Percentiles rank a stretch among this genome's conserved stretches.
These are phyloP conservation scores for Suillus variegatus DNA, from an alignment of 768 basidiomycete species.

Conservation along the genomic window DNA sequence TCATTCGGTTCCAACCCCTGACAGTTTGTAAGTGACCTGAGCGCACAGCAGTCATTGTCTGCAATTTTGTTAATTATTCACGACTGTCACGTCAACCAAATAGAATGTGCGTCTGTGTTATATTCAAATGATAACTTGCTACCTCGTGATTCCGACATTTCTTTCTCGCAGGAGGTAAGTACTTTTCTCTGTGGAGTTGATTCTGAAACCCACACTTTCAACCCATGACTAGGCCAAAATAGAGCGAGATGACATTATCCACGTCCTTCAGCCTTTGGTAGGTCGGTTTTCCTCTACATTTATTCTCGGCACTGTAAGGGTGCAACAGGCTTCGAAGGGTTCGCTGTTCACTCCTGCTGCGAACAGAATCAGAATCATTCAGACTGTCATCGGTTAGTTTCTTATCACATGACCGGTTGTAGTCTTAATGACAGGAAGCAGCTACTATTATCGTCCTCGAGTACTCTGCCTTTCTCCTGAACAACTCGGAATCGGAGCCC, in stretches of 20 bases:
- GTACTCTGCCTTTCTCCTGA: no score
- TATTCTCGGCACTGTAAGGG: neutral
- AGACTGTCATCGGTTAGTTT: neutral
- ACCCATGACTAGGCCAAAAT: neutral
- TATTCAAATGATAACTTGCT: no score
- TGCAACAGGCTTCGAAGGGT: neutral
- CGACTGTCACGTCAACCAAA: neutral
- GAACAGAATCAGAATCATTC: no score
- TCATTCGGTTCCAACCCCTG: neutral
- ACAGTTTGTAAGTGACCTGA: neutral
- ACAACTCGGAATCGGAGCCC: fast-evolving
- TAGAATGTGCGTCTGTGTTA: neutral
- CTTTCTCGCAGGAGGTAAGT: neutral
- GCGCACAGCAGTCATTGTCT: neutral
- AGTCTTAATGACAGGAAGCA: neutral
- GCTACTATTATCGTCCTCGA: no score
- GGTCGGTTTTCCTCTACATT: neutral
- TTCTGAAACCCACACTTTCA: neutral
- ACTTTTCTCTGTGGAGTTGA: neutral
- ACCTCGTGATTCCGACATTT: neutral
- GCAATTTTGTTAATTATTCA: neutral
- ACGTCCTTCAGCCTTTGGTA: neutral
- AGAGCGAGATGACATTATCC: neutral
- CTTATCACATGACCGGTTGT: no score
- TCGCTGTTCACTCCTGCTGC: neutral